A percentile compares a stretch with the other conserved stretches of the same genome.
These are phyloP conservation scores for Rhizopus delemar DNA, from an alignment of 371 early-diverging fungal species.

Conservation along the genomic window DNA sequence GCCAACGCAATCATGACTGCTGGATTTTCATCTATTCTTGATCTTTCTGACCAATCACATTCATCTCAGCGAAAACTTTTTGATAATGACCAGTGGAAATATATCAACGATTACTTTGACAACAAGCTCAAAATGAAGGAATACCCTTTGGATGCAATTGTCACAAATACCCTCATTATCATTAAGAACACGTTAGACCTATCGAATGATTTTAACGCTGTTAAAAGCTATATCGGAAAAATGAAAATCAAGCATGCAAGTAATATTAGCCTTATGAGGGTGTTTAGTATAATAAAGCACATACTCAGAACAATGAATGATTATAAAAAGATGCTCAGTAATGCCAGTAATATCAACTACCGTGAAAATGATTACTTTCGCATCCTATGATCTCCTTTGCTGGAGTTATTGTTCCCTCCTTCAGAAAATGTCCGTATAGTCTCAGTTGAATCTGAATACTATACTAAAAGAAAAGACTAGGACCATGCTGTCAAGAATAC, in stretches of 20 bases:
- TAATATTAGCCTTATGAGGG: constrained; percentile 9
- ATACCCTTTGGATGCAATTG: constrained; percentile 12
- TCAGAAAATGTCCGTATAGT: constrained; percentile 12
- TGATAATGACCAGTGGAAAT: constrained; percentile 14
- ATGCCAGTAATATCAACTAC: constrained; percentile 3
- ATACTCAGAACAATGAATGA: constrained; percentile 12
- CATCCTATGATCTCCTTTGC: constrained; percentile 6
- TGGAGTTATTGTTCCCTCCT: constrained; percentile 15
- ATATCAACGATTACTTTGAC: constrained; percentile 18
- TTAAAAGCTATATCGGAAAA: constrained; percentile 14
- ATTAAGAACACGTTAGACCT: constrained; percentile 13
- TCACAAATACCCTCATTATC: constrained; percentile 12
- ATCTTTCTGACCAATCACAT: constrained; percentile 17
- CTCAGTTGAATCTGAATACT: constrained; percentile 14
- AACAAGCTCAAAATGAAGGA: constrained; percentile 13
- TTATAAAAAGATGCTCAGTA: constrained; percentile 12
- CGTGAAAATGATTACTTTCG: constrained; percentile 8
- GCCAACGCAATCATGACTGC: constrained; percentile 17
- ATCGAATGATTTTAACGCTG: constrained; percentile 17
- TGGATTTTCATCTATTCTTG: constrained; percentile 22
- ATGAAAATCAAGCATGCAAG: constrained; percentile 16
- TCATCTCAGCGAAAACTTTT: constrained; percentile 16
- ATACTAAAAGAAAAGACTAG: too few species aligned
- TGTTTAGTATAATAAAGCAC: constrained; percentile 16
- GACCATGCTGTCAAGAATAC: too few species aligned